phyloP scores from a whole-genome alignment of 805 yeast species.

The Suhomyces canberraensis region DNA sequence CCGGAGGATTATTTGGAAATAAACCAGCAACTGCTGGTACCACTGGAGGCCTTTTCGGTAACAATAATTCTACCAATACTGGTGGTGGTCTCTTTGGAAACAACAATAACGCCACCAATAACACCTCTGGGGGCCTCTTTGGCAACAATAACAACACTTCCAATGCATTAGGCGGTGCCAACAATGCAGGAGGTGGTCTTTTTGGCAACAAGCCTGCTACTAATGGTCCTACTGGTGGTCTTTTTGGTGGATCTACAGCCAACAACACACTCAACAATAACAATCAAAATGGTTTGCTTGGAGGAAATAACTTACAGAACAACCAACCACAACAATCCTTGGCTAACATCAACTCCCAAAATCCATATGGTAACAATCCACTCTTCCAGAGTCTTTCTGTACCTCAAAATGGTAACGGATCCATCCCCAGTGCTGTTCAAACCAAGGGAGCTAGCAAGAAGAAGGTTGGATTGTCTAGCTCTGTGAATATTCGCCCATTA shows the following conservation, averaged over 20 bases:
- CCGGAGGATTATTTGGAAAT: slow-evolving; percentile 23
- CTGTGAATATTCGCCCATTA: slow-evolving; percentile 62
- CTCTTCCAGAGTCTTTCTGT: slow-evolving; percentile 51
- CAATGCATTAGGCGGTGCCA: slow-evolving; percentile 1
- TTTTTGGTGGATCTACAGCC: slow-evolving; percentile 5
- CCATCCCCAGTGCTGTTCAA: slow-evolving; percentile 30
- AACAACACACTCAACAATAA: slow-evolving; percentile 12
- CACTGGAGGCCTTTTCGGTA: slow-evolving; percentile 25
- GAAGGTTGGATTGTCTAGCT: slow-evolving; percentile 52
- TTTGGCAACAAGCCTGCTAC: slow-evolving; percentile 8
- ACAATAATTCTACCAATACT: slow-evolving; percentile 7
- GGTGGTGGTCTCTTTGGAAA: slow-evolving; percentile 16
- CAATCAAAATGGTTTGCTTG: slow-evolving; percentile 10
- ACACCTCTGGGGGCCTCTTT: slow-evolving; percentile 26
- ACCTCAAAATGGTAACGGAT: slow-evolving; percentile 29
- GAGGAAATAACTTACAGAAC: slow-evolving; percentile 19
- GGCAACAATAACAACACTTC: slow-evolving; percentile 19
- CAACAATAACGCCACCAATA: slow-evolving; percentile 7
- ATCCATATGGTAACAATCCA: slow-evolving; percentile 81
- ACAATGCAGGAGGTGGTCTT: slow-evolving; percentile 4
- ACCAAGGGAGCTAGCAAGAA: slow-evolving; percentile 40
- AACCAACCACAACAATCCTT: slow-evolving; percentile 23
- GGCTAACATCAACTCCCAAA: slow-evolving; percentile 30
- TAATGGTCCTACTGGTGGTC: slow-evolving; percentile 5
- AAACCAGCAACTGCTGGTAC: slow-evolving; percentile 16